Base-by-base conservation (phyloP, 2,329 filamentous ascomycete species). In the Fusarium verrucosum region DNA sequence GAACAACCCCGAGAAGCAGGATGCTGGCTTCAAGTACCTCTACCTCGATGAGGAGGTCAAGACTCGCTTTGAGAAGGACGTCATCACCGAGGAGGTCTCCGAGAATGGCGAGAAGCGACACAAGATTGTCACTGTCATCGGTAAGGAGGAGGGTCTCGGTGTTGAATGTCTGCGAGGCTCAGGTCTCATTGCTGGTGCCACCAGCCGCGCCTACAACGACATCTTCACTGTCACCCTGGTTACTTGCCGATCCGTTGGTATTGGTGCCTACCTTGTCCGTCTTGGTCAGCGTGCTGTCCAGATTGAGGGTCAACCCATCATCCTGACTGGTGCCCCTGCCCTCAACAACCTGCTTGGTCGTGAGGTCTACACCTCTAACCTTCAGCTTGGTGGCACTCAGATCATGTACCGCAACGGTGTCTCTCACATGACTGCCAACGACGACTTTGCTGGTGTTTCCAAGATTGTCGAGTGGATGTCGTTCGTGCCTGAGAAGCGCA, bases 401-500 rank as follows among this genome's bases (percentile, higher is more conserved):
- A 99, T 99, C 86, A 99, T 99, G 95, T 98, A 99, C 88, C 94
- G 92, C 82, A 99, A 99, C 78, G 95, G 95, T 87, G 95, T 99
- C 37, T 98, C 95, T 20, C 95, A 99, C 83, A 94, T 98, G 92
- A 97, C 94, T 70, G 95, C 95, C 73, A 91, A 90, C 71, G 94
- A 99, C 74, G 95, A 99, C 82, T 98, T 99, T 73, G 94, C 94
- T 74, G 95, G 95, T 87, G 92, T 99, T 20, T 93, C 92, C 73
- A 96, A 96, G 85, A 98, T 99, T 75, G 92, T 98, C 45, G 91
- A 96, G 77, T 99, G 95, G 95, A 88, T 99, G 85, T 95, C 94
- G 3, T 99, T 93, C 74, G 91, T 99, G 26, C 95, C 95, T 23
- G 94, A 98, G 80, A 94, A 94, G 86, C 95, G 95, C 81, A 91